These are phyloP conservation scores for Mucor ambiguus DNA, from an alignment of 371 early-diverging fungal species.

Conservation along the genomic window DNA sequence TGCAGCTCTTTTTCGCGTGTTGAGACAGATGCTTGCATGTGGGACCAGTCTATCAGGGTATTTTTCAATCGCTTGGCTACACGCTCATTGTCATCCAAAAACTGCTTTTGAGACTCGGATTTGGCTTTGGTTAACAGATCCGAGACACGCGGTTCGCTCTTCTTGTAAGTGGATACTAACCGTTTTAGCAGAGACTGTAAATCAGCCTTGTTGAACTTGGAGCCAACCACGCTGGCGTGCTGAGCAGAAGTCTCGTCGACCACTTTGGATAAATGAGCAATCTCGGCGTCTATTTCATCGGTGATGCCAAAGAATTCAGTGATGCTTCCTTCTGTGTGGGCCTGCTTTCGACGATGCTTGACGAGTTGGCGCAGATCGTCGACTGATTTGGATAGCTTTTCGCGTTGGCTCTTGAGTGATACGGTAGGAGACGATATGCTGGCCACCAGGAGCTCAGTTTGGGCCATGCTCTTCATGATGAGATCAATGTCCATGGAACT, in stretches of 20 bases:
- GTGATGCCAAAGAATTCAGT: conserved; percentile 46
- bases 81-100: conserved; percentile 45
- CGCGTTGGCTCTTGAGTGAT: conserved; percentile 37
- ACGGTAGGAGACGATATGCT: conserved; percentile 26
- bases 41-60: conserved; percentile 51
- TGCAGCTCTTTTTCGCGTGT: conserved; percentile 44
- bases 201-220: conserved; percentile 48
- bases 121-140: conserved; percentile 33
- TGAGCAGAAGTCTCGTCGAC: conserved; percentile 43
- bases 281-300: conserved; percentile 45
- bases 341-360: conserved; percentile 39
- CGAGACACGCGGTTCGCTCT: conserved; percentile 29
- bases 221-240: conserved; percentile 36
- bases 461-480: conserved; percentile 16
- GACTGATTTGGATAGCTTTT: conserved; percentile 29
- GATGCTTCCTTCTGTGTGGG: conserved; percentile 47
- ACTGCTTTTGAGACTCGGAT: conserved; percentile 44
- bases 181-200: conserved; percentile 49
- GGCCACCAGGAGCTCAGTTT: neutral
- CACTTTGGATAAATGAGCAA: conserved; percentile 28
- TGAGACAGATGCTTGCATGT: conserved; percentile 30
- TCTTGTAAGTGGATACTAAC: conserved; percentile 35
- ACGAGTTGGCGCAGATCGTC: conserved; percentile 40
- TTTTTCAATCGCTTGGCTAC: conserved; percentile 49
- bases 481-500: conserved; percentile 37